phyloP scores from a whole-genome alignment of 208 protist genomes.

The Leishmania aethiopica region DNA sequence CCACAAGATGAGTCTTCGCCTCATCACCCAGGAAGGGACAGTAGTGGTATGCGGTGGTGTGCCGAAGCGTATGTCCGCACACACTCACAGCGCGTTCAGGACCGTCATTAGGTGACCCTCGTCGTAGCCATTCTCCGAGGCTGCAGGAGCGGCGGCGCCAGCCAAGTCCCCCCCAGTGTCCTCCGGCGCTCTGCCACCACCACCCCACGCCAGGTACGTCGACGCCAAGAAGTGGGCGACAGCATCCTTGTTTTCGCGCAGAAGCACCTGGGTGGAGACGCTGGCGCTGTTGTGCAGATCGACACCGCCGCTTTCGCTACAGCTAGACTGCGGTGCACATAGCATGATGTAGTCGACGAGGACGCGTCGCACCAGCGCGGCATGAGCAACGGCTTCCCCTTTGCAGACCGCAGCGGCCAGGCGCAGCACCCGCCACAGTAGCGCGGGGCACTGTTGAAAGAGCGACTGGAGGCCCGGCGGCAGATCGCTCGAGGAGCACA shows the following conservation, averaged over 20 bases:
- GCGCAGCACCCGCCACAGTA: conserved; percentile 57
- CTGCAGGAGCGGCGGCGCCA: not conserved
- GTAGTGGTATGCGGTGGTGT: not conserved
- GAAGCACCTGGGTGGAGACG: conserved; percentile 12
- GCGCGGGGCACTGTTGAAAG: conserved; percentile 55
- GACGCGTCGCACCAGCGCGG: conserved; percentile 21
- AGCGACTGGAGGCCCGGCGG: conserved; percentile 28
- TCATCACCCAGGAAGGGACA: not conserved
- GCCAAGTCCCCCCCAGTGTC: not conserved
- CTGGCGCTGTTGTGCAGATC: not conserved
- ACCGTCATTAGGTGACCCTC: not conserved
- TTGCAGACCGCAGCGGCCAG: conserved; percentile 23
- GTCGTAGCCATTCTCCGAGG: conserved; percentile 2
- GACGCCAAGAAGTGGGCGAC: conserved; percentile 40
- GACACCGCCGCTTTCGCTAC: not conserved
- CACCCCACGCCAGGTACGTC: not conserved
- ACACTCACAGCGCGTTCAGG: not conserved
- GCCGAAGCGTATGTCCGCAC: not conserved
- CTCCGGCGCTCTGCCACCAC: not conserved
- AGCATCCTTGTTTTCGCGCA: conserved; percentile 41
- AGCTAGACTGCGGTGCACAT: not conserved
- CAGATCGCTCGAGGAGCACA: conserved; percentile 24
- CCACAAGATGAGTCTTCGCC: not conserved
- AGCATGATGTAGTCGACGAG: conserved; percentile 34
- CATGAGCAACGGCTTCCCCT: conserved; percentile 14